Conservation (phyloP, 768 basidiomycete species). For the Termitomyces sp. region DNA sequence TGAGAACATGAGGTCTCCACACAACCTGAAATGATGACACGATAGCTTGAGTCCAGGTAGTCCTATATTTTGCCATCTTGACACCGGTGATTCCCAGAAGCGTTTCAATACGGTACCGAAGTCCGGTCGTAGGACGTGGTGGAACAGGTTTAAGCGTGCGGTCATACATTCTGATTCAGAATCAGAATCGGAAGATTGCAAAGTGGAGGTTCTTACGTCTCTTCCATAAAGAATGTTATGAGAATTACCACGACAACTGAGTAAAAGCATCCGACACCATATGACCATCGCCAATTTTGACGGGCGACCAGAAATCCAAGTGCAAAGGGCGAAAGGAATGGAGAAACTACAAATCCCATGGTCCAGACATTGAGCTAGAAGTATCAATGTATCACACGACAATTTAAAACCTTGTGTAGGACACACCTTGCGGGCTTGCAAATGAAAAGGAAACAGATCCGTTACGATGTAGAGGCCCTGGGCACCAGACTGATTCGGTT, state of each 20-base stretch:
- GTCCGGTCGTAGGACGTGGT: slow-evolving; percentile 28
- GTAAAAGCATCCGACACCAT: slow-evolving; percentile 62
- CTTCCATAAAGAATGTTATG: slow-evolving; percentile 57
- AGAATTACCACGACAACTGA: slow-evolving; percentile 46
- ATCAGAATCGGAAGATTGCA: background rate
- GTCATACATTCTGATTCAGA: slow-evolving; percentile 50
- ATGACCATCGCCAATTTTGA: slow-evolving; percentile 59
- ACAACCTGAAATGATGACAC: slow-evolving; percentile 43
- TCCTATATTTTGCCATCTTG: slow-evolving; percentile 51
- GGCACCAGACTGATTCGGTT: background rate
- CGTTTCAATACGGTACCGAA: slow-evolving; percentile 51
- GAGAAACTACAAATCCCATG: slow-evolving; percentile 66
- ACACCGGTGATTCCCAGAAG: slow-evolving; percentile 59
- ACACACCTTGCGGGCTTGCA: slow-evolving; percentile 47
- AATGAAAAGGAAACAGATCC: slow-evolving; percentile 55
- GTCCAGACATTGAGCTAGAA: slow-evolving; percentile 63
- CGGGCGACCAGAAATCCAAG: slow-evolving; percentile 65
- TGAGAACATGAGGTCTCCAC: slow-evolving; percentile 58
- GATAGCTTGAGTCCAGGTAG: slow-evolving; percentile 42
- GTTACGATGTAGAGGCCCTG: slow-evolving; percentile 45
- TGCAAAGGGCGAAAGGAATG: slow-evolving; percentile 58
- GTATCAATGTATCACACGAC: background rate
- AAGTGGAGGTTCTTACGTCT: slow-evolving; percentile 42
- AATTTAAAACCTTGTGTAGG: too few relatives aligned
- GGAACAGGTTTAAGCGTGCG: slow-evolving; percentile 51